Base-by-base conservation (phyloP, 345 rosid genomes). In the Iberis pinnata region DNA sequence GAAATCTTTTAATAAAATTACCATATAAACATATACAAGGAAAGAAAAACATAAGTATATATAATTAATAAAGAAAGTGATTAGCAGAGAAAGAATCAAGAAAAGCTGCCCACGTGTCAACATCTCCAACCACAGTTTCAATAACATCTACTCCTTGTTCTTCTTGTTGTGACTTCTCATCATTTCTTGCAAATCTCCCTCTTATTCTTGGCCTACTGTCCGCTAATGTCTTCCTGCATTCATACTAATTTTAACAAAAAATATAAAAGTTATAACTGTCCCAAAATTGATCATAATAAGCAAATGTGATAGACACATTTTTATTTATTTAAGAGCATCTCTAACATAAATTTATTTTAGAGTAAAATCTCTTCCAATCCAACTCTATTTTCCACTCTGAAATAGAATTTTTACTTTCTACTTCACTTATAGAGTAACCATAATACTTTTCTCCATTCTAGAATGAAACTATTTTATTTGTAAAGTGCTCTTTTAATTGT, bases 141-240 rank as follows among this genome's bases (percentile, higher is more conserved):
- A 62, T 25, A 49, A 49, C 68, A 61, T 68, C 67, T 47, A 46
- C 74, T n/a, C n/a, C n/a, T 35, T 74, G 80, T 38, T 67, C 69
- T 44, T 58, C 69, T 41, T 58, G 55, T 58, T 73, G 77, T 53
- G 77, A 84, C 7, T 58, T 78, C 58, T 87, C 98, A 41, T 80
- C 89, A n/a, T 79, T 92, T 70, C 86, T 81, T 7, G 92, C 95
- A 50, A 92, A 92, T 32, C 98, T 63, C 3, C 98, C 98, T 72
- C 98, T 70, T 41, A 92, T 83, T 12, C 98, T 78, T 49, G 95
- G 98, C 73, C 98, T 74, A 60, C 95, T 84, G 40, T 92, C 96
- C 8, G 98, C 98, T 75, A 92, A 63, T 8, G 95, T 84, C 75
- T 92, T 92, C 80, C 98, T 76, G 68, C 98, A 92, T 24, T 72